A percentile compares a stretch with the other conserved stretches of the same genome.
phyloP scores from a whole-genome alignment of 176 grass and related monocot species.

The Eremochloa ophiuroides region DNA sequence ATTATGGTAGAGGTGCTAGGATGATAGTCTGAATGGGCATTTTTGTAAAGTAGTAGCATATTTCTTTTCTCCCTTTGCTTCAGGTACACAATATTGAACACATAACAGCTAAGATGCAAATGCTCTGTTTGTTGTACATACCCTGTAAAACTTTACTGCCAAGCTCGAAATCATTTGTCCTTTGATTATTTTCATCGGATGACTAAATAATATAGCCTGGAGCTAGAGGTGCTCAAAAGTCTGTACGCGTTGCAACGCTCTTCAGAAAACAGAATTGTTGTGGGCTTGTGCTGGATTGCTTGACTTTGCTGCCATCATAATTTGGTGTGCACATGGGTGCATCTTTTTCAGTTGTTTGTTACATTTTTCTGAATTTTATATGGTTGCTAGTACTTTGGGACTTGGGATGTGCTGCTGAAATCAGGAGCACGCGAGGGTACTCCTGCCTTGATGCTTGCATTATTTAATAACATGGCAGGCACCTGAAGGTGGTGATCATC shows the following conservation, averaged over 20 bases:
- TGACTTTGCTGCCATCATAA: conserved; percentile 30
- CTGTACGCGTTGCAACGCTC: not conserved
- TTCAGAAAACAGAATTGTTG: conserved; percentile 14
- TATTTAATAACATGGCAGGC: conserved; percentile 22
- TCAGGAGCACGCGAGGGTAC: not conserved
- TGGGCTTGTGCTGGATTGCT: conserved; percentile 1
- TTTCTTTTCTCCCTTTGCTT: not conserved
- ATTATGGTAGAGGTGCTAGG: not conserved
- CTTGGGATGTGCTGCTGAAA: conserved; percentile 28
- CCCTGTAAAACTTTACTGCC: not conserved
- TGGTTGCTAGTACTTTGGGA: conserved; percentile 43
- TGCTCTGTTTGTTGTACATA: not conserved
- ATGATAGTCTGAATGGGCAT: not conserved
- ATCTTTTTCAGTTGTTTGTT: conserved; percentile 19
- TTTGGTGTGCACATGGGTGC: conserved; percentile 23
- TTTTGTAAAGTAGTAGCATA: not conserved
- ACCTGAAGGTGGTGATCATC: conserved; percentile 32
- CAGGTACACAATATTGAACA: conserved; percentile 12
- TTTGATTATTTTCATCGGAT: not conserved
- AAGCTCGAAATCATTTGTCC: not conserved
- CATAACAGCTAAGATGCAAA: conserved; percentile 3
- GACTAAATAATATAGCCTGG: not conserved
- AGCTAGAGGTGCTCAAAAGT: not conserved
- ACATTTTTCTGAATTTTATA: conserved; percentile 37
- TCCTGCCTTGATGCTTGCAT: conserved; percentile 3